Evolutionary conservation across 352 stramenopile genomes (phyloP).

Genomic region (Phytophthora tentaculata): DNA sequence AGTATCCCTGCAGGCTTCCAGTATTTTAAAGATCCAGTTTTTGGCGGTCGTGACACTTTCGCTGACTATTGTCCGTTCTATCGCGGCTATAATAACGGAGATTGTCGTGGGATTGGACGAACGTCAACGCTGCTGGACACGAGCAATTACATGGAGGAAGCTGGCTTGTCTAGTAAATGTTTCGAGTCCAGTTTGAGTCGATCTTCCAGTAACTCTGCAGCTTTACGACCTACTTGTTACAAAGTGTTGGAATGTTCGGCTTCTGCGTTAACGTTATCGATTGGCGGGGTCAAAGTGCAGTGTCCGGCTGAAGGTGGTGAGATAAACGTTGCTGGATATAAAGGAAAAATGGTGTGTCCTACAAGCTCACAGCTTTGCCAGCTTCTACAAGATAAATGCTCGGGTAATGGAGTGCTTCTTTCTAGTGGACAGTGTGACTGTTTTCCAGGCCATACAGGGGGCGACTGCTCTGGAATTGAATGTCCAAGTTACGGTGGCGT

Average conservation of each 20-base stretch:
- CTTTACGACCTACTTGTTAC: slow-evolving; percentile 60
- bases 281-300: slow-evolving; percentile 57
- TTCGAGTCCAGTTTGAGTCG: slow-evolving; percentile 75
- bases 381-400: slow-evolving; percentile 74
- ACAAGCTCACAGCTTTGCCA: slow-evolving; percentile 58
- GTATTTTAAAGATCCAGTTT: slow-evolving; percentile 72
- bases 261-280: slow-evolving; percentile 47
- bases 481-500: slow-evolving; percentile 46
- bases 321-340: slow-evolving; percentile 54
- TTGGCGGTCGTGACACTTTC: slow-evolving; percentile 69
- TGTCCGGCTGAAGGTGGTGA: slow-evolving; percentile 69
- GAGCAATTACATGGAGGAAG: slow-evolving; percentile 60
- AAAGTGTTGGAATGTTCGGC: slow-evolving; percentile 56
- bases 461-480: slow-evolving; percentile 58
- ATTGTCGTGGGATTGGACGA: slow-evolving; percentile 67
- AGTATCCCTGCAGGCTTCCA: slow-evolving; percentile 82
- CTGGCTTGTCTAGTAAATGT: slow-evolving; percentile 62
- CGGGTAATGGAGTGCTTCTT: slow-evolving; percentile 60
- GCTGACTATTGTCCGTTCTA: slow-evolving; percentile 87
- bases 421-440: slow-evolving; percentile 60
- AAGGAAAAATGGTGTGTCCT: slow-evolving; percentile 61
- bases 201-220: slow-evolving; percentile 40
- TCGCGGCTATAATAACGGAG: slow-evolving; percentile 76
- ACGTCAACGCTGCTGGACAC: slow-evolving; percentile 44
- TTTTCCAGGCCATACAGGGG: slow-evolving; percentile 54